phyloP scores from a whole-genome alignment of 768 basidiomycete species.

The Amanita phalloides region DNA sequence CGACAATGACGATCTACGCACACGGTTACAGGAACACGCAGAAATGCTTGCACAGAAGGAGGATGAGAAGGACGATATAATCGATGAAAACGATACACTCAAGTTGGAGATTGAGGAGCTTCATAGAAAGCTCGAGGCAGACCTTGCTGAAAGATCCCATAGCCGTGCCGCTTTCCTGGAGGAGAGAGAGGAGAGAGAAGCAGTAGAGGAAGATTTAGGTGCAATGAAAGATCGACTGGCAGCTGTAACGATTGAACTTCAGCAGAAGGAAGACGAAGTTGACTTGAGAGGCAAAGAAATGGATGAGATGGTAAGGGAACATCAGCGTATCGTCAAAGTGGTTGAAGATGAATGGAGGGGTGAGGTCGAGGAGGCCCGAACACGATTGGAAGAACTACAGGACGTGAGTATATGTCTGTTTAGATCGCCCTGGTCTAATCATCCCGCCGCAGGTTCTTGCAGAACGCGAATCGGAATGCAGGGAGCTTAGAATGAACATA shows the following conservation, averaged over 20 bases:
- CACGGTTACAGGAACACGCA: slow-evolving; percentile 44
- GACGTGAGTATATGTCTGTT: slow-evolving; percentile 36
- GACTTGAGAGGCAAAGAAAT: slow-evolving; percentile 72
- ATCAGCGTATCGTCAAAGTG: slow-evolving; percentile 57
- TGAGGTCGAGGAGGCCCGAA: slow-evolving; percentile 73
- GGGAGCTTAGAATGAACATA: slow-evolving; percentile 62
- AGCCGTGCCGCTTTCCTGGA: slow-evolving; percentile 64
- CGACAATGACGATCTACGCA: slow-evolving; percentile 53
- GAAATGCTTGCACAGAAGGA: slow-evolving; percentile 44
- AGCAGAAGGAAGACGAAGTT: slow-evolving; percentile 81
- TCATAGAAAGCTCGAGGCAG: slow-evolving; percentile 49
- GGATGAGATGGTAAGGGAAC: slow-evolving; percentile 66
- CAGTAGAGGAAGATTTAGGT: slow-evolving; percentile 71
- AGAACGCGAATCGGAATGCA: slow-evolving; percentile 72
- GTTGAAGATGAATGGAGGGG: slow-evolving; percentile 84
- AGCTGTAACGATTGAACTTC: slow-evolving; percentile 70
- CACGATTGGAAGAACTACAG: slow-evolving; percentile 68
- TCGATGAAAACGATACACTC: slow-evolving; percentile 54
- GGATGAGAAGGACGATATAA: slow-evolving; percentile 65
- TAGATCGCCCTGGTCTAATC: slow-evolving; percentile 5
- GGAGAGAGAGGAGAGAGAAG: slow-evolving; percentile 64
- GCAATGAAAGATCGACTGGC: slow-evolving; percentile 67
- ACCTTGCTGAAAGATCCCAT: slow-evolving; percentile 59
- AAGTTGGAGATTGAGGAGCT: slow-evolving; percentile 58
- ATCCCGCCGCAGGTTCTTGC: slow-evolving; percentile 43